Evolutionary conservation across 495 filamentous ascomycete species (phyloP).

Genomic region (Neurospora sp.): DNA sequence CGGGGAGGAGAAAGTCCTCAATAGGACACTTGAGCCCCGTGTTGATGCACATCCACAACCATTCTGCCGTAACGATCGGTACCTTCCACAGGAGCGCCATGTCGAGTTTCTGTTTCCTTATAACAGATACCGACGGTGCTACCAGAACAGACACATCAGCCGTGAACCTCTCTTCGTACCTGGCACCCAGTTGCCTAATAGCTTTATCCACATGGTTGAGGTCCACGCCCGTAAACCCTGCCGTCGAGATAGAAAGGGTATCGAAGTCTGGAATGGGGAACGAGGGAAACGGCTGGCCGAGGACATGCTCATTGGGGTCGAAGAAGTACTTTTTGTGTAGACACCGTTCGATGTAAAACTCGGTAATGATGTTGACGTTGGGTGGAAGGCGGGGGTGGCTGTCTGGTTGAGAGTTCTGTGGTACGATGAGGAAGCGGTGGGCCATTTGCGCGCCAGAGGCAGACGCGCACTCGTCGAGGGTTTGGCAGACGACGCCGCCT

Average conservation of each 20-base stretch:
- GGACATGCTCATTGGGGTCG: constrained; percentile 57
- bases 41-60: constrained; percentile 75
- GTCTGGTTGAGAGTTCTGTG: constrained; percentile 31
- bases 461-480: constrained; percentile 32
- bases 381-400: constrained; percentile 28
- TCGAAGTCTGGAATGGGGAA: constrained; percentile 63
- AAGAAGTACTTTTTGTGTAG: constrained; percentile 62
- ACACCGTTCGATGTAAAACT: constrained; percentile 90
- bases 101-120: constrained; percentile 67
- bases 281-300: constrained; percentile 61
- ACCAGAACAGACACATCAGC: constrained; percentile 57
- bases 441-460: constrained; percentile 15
- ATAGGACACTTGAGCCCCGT: constrained; percentile 29
- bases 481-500: constrained; percentile 32
- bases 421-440: constrained; percentile 40
- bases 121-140: constrained; percentile 41
- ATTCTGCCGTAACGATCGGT: constrained; percentile 65
- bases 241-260: constrained; percentile 61
- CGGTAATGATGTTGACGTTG: constrained; percentile 54
- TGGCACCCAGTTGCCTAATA: constrained; percentile 64
- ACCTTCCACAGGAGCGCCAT: constrained; percentile 64
- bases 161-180: constrained; percentile 66
- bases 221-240: constrained; percentile 75
- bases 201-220: constrained; percentile 72
- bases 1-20: constrained; percentile 25